Base-by-base conservation (phyloP, 2,329 filamentous ascomycete genomes). In the Xylariomycetidae sp. region DNA sequence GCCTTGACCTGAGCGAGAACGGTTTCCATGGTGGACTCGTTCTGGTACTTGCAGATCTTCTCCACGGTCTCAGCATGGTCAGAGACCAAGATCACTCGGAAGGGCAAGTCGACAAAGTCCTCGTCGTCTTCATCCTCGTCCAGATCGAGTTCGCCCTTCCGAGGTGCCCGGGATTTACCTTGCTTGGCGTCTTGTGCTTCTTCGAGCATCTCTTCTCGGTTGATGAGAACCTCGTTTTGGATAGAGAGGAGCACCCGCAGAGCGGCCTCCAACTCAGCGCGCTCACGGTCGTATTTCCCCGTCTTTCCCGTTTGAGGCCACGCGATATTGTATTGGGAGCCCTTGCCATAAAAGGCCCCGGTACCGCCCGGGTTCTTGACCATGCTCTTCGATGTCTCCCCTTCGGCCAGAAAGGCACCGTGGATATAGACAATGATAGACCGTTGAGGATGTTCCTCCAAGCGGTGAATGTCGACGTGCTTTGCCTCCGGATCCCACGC, bases 11-110 rank as follows among this genome's bases (percentile, higher is more conserved):
- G 13, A 8, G 25, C 13, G 8, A 23, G 20, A 26, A 9, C 8
- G n/a, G n/a, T n/a, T n/a, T n/a, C n/a, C n/a, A n/a, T n/a, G n/a
- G n/a, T n/a, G n/a, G n/a, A n/a, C n/a, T n/a, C n/a, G n/a, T n/a
- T n/a, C 25, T 28, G 17, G 14, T 32, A 25, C 12, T 35, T 34
- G 34, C 35, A 40, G 25, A 38, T 32, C n/a, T 38, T 37, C 18
- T 38, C 29, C 8, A 38, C 22, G 6, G 38, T 23, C 13, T 26
- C 20, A 10, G 28, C 22, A 19, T 40, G 26, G 20, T 37, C 34
- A 10, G 20, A 29, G 19, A 37, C 34, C 10, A 38, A 18, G 6
- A 37, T 38, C 8, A 37, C 17, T 13, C 38, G 34, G 29, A 32
- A 34, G 3, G 31, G 17, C 7, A 35, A n/a, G 19, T 32, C 19